A percentile compares a stretch with the other conserved stretches of the same genome.
Conservation (phyloP, 2,329 filamentous ascomycete species). For the Thermoascus crustaceus region DNA sequence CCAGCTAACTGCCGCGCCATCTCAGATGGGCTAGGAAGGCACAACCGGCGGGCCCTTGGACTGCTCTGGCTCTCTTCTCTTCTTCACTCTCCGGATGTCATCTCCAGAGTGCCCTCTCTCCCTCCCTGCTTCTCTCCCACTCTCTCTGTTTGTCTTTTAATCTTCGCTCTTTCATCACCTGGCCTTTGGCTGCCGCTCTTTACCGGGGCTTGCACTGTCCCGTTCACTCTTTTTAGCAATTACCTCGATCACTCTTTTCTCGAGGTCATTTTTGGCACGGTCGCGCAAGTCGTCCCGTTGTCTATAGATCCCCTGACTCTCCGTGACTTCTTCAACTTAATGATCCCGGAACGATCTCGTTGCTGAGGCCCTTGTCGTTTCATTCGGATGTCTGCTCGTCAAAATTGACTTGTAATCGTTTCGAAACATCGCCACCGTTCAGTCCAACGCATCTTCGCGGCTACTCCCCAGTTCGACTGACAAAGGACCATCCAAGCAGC, state of each 20-base stretch:
- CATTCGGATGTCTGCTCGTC: too few species aligned
- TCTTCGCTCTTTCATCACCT: slow-evolving; percentile 6
- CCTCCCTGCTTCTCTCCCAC: slow-evolving; percentile 10
- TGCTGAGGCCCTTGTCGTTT: too few species aligned
- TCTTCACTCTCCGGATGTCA: background rate
- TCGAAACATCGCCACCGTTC: background rate
- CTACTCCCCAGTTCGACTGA: too few species aligned
- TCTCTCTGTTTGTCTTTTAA: slow-evolving; percentile 4
- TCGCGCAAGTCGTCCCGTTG: background rate
- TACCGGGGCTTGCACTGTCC: slow-evolving; percentile 13
- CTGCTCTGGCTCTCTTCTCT: slow-evolving; percentile 1
- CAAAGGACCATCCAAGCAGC: background rate
- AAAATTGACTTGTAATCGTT: too few species aligned
- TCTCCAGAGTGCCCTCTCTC: slow-evolving; percentile 5
- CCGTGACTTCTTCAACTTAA: too few species aligned
- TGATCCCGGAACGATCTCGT: too few species aligned
- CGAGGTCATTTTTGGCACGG: background rate
- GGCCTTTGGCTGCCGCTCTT: slow-evolving; percentile 21
- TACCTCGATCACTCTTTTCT: slow-evolving; percentile 7
- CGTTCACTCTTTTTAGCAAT: slow-evolving; percentile 19
- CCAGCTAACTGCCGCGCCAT: background rate
- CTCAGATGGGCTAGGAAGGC: background rate
- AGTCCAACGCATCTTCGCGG: too few species aligned
- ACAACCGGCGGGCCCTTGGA: background rate
- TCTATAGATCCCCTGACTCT: too few species aligned